Percentiles rank a stretch among this genome's conserved stretches.
These are phyloP conservation scores for Lignosus rhinocerotis DNA, from an alignment of 1,284 basidiomycete species.

Conservation along the genomic window DNA sequence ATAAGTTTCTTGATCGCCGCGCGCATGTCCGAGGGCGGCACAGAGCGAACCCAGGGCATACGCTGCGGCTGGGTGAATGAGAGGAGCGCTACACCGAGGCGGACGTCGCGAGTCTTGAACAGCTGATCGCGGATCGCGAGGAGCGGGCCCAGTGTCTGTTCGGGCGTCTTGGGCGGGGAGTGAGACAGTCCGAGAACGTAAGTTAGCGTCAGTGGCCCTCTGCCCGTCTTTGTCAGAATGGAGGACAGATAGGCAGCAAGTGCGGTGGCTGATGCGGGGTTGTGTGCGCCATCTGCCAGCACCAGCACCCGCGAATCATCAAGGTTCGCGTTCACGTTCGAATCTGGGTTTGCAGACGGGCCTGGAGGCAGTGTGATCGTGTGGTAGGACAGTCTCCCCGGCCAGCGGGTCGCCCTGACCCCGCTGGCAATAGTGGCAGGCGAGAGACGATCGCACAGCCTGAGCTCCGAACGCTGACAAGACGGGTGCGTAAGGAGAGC, in stretches of 20 bases:
- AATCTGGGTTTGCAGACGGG: not conserved
- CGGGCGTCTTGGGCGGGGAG: constrained; percentile 78
- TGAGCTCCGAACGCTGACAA: constrained; percentile 28
- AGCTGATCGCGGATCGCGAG: constrained; percentile 33
- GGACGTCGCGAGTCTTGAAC: constrained; percentile 6
- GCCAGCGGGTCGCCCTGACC: constrained; percentile 68
- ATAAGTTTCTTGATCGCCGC: constrained; percentile 43
- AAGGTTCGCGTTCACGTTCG: not conserved
- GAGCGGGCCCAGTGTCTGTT: constrained; percentile 69
- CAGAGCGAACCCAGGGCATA: constrained; percentile 89
- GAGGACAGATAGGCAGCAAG: constrained; percentile 73
- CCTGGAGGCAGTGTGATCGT: constrained; percentile 28
- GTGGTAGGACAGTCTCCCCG: constrained; percentile 82
- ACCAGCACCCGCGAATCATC: constrained; percentile 38
- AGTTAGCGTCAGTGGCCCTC: constrained; percentile 40
- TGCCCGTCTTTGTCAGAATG: constrained; percentile 31
- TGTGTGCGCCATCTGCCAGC: constrained; percentile 95
- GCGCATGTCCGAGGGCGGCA: constrained; percentile 50
- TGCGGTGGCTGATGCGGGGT: constrained; percentile 76
- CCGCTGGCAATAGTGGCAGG: constrained; percentile 55
- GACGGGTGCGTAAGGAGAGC: constrained; percentile 52
- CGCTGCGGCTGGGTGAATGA: constrained; percentile 74
- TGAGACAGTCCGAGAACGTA: constrained; percentile 80
- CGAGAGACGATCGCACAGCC: constrained; percentile 42
- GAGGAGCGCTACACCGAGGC: constrained; percentile 53